Evolutionary conservation across 1,284 basidiomycete genomes (phyloP).

Genomic region (Ustilago crameri): DNA sequence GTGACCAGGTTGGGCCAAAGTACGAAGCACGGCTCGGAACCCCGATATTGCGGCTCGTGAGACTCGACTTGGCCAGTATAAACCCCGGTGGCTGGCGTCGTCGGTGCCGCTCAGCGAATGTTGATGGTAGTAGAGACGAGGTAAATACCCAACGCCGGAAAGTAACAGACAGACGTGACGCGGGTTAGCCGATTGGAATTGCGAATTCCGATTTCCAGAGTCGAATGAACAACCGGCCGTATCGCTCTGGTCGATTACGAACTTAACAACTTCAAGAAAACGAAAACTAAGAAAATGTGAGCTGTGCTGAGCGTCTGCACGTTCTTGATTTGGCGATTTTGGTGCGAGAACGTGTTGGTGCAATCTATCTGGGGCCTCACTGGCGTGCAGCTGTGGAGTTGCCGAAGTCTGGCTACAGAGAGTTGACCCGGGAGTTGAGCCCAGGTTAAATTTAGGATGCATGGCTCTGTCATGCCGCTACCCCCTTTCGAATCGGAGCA

Average conservation of each 20-base stretch:
- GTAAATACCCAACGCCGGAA: slow-evolving; percentile 6
- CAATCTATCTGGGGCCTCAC: too few species aligned
- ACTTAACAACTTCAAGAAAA: not conserved
- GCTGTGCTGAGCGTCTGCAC: too few species aligned
- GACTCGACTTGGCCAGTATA: not conserved
- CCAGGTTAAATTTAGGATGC: too few species aligned
- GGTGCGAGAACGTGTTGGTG: too few species aligned
- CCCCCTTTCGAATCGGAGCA: not conserved
- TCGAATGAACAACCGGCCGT: slow-evolving; percentile 2
- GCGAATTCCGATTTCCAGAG: slow-evolving; percentile 9
- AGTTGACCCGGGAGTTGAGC: too few species aligned
- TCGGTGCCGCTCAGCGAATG: slow-evolving; percentile 1
- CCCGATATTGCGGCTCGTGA: not conserved
- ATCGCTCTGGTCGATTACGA: not conserved
- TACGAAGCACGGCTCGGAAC: not conserved
- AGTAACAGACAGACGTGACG: slow-evolving; percentile 17
- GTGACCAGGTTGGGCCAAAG: too few species aligned
- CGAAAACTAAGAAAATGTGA: too few species aligned
- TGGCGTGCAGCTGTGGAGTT: too few species aligned
- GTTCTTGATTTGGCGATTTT: too few species aligned
- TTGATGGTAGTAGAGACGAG: slow-evolving; percentile 3
- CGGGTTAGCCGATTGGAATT: slow-evolving; percentile 3
- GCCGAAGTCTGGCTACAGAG: too few species aligned
- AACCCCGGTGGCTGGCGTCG: not conserved
- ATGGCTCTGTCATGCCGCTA: slow-evolving; percentile 1